These are phyloP conservation scores for Clonostachys chloroleuca DNA, from an alignment of 2,329 filamentous ascomycete species.

Conservation along the genomic window DNA sequence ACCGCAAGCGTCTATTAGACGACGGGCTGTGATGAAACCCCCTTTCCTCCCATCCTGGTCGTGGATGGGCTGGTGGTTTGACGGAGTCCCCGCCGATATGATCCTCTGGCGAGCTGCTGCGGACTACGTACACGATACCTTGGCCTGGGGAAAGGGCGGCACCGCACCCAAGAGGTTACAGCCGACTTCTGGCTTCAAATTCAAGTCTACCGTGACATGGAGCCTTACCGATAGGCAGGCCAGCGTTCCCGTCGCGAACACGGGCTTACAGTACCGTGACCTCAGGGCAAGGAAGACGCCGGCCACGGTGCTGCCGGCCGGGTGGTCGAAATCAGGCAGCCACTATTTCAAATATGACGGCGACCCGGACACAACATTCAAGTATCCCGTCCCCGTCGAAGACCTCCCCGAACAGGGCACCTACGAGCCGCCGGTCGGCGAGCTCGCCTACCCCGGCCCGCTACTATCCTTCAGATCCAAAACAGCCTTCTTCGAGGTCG, in stretches of 20 bases:
- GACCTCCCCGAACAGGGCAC: conserved; percentile 19
- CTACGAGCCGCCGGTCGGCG: conserved; percentile 19
- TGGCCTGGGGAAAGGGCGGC: neutral
- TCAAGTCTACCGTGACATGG: conserved; percentile 30
- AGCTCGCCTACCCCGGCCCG: conserved; percentile 27
- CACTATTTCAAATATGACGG: conserved; percentile 30
- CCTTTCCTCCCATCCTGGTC: conserved; percentile 38
- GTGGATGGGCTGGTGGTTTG: conserved; percentile 44
- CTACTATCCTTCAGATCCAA: conserved; percentile 33
- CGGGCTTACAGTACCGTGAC: conserved; percentile 31
- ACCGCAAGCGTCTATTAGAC: conserved; percentile 33
- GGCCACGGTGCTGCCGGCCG: conserved; percentile 23
- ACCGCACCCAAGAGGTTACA: conserved; percentile 22
- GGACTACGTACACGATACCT: conserved; percentile 26
- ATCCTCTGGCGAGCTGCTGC: conserved; percentile 34
- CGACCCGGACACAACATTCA: conserved; percentile 30
- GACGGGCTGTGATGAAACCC: conserved; percentile 25
- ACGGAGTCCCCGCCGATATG: conserved; percentile 34
- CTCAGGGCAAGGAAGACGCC: conserved; percentile 24
- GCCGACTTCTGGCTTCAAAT: conserved; percentile 27
- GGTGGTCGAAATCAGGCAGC: conserved; percentile 29
- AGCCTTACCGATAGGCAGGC: conserved; percentile 30
- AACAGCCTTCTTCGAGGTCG: conserved; percentile 31
- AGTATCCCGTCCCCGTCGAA: conserved; percentile 34
- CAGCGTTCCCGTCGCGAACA: conserved; percentile 25